Evolutionary conservation across 2,329 filamentous ascomycete species (phyloP).

Genomic region (Scedosporium aurantiacum): DNA sequence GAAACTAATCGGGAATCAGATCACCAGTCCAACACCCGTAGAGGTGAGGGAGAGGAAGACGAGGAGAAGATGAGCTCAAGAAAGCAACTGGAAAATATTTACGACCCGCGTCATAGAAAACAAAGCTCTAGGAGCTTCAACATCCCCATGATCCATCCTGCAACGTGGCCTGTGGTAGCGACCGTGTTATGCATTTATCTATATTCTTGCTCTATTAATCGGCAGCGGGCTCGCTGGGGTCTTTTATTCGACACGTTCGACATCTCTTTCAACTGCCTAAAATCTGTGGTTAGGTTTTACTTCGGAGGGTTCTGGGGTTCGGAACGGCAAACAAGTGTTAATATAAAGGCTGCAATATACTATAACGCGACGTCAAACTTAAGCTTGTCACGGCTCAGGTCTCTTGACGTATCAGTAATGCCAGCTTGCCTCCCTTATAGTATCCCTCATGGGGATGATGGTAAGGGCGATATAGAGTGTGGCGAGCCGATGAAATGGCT

Average conservation of each 20-base stretch:
- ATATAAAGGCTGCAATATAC: neutral
- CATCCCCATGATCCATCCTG: neutral
- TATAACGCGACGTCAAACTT: too few species aligned
- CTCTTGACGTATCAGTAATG: too few species aligned
- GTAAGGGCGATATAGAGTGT: too few species aligned
- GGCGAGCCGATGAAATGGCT: too few species aligned
- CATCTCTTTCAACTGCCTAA: slow-evolving; percentile 5
- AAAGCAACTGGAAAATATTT: neutral
- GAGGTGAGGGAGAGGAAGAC: neutral
- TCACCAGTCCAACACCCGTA: neutral
- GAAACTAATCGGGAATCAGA: neutral
- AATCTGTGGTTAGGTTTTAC: neutral
- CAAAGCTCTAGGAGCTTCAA: neutral
- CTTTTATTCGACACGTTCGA: neutral
- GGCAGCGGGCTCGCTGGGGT: neutral
- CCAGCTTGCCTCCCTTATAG: too few species aligned
- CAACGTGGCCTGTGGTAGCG: slow-evolving; percentile 8
- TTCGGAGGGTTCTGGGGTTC: too few species aligned
- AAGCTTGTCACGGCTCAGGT: too few species aligned
- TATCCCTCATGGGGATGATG: neutral
- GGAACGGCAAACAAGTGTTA: neutral
- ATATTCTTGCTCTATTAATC: neutral
- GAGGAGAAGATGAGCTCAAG: neutral
- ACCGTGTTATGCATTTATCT: slow-evolving; percentile 1
- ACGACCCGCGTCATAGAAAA: neutral